Percentiles rank a stretch among this genome's conserved stretches.
Conservation (phyloP, 345 rosid species). For the Excoecaria cochinchinensis region DNA sequence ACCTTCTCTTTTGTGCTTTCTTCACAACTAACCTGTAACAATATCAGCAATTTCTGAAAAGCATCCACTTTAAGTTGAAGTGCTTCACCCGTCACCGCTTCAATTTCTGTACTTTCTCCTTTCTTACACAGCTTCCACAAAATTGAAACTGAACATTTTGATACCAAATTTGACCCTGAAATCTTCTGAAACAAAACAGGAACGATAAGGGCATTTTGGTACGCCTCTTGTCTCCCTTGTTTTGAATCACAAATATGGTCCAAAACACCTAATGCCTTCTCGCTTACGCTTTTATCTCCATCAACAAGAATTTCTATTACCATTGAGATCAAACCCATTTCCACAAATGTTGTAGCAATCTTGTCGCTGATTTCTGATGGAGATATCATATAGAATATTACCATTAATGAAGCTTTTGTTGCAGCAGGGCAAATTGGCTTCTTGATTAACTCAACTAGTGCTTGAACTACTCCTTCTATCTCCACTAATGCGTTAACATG, state of each 20-base stretch:
- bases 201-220: conserved; percentile 26
- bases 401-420: conserved; percentile 31
- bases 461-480: conserved; percentile 26
- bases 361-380: background rate
- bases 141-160: conserved; percentile 30
- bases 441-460: conserved; percentile 25
- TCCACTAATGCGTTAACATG: background rate
- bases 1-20: conserved; percentile 28
- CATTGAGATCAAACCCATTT: conserved; percentile 28
- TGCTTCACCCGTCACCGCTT: conserved; percentile 26
- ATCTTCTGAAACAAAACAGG: conserved; percentile 39
- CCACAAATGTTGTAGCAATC: conserved; percentile 15
- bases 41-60: conserved; percentile 33
- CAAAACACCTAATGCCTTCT: conserved; percentile 39
- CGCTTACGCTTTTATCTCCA: conserved; percentile 29
- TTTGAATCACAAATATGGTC: conserved; percentile 25
- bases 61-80: conserved; percentile 34
- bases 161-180: conserved; percentile 23
- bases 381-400: conserved; percentile 26
- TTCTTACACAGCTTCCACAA: conserved; percentile 38
- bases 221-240: conserved; percentile 30
- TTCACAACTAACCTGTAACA: conserved; percentile 35
- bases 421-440: conserved; percentile 33
- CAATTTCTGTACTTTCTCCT: background rate
- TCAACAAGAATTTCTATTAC: conserved; percentile 34